These are phyloP conservation scores for Cryphonectria naterciae DNA, from an alignment of 2,329 filamentous ascomycete genomes.

Conservation along the genomic window DNA sequence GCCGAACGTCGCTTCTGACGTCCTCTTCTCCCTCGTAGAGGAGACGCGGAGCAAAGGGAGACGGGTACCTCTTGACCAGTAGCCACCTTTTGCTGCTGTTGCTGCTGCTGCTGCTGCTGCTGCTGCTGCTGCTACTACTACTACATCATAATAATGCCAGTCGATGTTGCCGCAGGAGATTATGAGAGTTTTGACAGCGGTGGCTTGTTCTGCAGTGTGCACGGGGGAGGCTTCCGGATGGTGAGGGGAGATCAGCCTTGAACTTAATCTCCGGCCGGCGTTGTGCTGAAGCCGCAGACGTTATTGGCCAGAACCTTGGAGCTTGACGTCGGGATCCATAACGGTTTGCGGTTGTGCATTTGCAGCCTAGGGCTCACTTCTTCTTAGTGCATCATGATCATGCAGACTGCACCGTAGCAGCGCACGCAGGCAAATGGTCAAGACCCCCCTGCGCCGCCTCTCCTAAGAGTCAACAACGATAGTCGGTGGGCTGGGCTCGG, in stretches of 20 bases:
- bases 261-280: conserved; percentile 16
- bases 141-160: conserved; percentile 8
- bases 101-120: not conserved
- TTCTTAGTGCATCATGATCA: conserved; percentile 14
- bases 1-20: not conserved
- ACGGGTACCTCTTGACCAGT: not conserved
- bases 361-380: no score
- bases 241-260: conserved; percentile 21
- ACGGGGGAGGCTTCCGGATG: conserved; percentile 18
- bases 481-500: not conserved
- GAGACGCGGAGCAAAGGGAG: not conserved
- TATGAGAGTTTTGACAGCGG: conserved; percentile 22
- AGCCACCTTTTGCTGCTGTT: not conserved
- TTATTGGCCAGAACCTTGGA: conserved; percentile 14
- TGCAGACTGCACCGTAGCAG: conserved; percentile 20
- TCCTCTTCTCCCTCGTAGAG: not conserved
- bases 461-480: not conserved
- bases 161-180: conserved; percentile 1
- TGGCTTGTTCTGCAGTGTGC: conserved; percentile 24
- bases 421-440: not conserved
- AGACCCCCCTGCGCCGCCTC: not conserved
- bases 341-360: not conserved
- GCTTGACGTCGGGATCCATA: conserved; percentile 23
- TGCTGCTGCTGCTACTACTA: not conserved
- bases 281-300: conserved; percentile 15